Evolutionary conservation across 2,329 filamentous ascomycete genomes (phyloP).

Genomic region (Aureobasidium melanogenum): DNA sequence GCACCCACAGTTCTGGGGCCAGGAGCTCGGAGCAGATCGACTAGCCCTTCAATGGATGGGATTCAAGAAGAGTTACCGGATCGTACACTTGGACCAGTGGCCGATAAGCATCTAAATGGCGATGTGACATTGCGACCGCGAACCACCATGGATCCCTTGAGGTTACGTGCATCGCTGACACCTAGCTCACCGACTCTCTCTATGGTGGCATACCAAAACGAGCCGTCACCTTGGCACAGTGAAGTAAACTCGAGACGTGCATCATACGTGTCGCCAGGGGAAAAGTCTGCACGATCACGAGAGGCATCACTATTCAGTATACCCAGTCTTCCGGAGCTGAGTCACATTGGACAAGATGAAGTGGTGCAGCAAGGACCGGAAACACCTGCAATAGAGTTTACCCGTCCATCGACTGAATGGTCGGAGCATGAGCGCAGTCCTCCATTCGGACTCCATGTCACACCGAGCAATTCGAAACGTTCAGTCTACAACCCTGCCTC

Average conservation of each 20-base stretch:
- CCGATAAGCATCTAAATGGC: neutral
- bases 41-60: conserved; percentile 29
- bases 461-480: neutral
- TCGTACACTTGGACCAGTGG: neutral
- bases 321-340: conserved; percentile 27
- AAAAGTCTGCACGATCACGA: neutral
- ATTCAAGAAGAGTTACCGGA: conserved; percentile 28
- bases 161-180: conserved; percentile 31
- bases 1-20: conserved; percentile 34
- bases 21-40: conserved; percentile 23
- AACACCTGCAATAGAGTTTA: conserved; percentile 12
- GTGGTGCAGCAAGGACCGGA: neutral
- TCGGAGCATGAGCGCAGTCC: conserved; percentile 4
- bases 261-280: neutral
- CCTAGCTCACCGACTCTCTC: conserved; percentile 32
- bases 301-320: conserved; percentile 25
- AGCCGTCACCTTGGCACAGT: neutral
- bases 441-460: conserved; percentile 6
- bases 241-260: neutral
- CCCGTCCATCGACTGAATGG: conserved; percentile 12
- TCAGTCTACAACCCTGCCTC: neutral
- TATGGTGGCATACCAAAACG: conserved; percentile 12
- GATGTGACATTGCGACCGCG: conserved; percentile 3
- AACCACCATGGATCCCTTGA: conserved; percentile 21
- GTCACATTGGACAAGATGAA: conserved; percentile 11